A percentile compares a stretch with the other conserved stretches of the same genome.
These are phyloP conservation scores for Xylariales sp. DNA, from an alignment of 2,329 filamentous ascomycete genomes.

Conservation along the genomic window DNA sequence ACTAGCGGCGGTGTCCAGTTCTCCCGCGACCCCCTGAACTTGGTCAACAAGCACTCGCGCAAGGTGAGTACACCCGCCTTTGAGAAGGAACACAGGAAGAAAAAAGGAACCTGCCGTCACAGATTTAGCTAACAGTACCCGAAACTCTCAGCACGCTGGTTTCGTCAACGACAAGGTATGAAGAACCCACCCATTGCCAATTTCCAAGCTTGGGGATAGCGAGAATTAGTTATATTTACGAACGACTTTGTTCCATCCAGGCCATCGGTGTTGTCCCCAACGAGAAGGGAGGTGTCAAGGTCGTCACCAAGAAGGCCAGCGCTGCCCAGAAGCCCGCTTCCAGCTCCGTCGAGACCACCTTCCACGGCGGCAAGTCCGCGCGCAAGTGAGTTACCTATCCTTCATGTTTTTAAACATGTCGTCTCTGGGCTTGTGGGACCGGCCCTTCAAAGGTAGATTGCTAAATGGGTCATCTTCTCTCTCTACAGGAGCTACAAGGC, in stretches of 20 bases:
- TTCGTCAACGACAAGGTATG: conserved; percentile 90
- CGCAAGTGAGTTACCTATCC: conserved; percentile 64
- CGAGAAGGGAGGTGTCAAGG: conserved; percentile 74
- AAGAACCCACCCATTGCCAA: conserved; percentile 4
- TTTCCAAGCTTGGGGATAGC: conserved; percentile 1
- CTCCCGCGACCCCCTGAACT: conserved; percentile 91
- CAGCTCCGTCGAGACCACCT: conserved; percentile 60
- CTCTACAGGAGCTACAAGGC: conserved; percentile 74
- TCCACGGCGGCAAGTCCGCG: conserved; percentile 67
- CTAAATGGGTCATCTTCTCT: conserved; percentile 5
- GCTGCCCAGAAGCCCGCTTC: conserved; percentile 69
- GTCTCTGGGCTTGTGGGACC: too few relatives aligned
- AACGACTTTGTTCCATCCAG: conserved; percentile 41
- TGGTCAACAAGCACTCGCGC: conserved; percentile 85
- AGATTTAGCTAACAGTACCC: conserved; percentile 22
- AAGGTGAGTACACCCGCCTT: conserved; percentile 60
- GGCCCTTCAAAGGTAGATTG: neutral
- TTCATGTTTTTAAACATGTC: too few relatives aligned
- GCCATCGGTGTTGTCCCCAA: conserved; percentile 74
- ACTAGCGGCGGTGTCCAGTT: conserved; percentile 76
- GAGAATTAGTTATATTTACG: conserved; percentile 18
- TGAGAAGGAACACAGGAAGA: neutral
- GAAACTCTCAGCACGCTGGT: conserved; percentile 69
- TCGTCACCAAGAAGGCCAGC: conserved; percentile 80
- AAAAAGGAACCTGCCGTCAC: neutral